Conservation (phyloP, 1,284 basidiomycete species). For the Malassezia furfur region DNA sequence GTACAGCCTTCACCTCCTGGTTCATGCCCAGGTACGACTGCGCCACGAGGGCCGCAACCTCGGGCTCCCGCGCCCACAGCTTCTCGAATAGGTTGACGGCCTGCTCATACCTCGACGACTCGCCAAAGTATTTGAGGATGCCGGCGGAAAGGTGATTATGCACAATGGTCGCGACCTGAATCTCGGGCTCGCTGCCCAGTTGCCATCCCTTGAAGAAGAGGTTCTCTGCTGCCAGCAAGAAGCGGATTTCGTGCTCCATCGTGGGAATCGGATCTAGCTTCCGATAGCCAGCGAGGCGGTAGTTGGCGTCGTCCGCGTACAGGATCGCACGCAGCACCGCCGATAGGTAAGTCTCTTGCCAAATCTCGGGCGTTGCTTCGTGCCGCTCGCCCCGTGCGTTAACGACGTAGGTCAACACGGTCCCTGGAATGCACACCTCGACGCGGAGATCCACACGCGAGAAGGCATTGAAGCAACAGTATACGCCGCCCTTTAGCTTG, state of each 20-base stretch:
- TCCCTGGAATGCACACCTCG: slow-evolving; percentile 95
- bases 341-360: slow-evolving; percentile 95
- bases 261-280: slow-evolving; percentile 89
- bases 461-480: slow-evolving; percentile 98
- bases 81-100: slow-evolving; percentile 94
- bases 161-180: slow-evolving; percentile 94
- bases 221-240: slow-evolving; percentile 80
- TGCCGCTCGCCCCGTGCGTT: slow-evolving; percentile 89
- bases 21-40: slow-evolving; percentile 90
- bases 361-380: slow-evolving; percentile 80
- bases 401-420: slow-evolving; percentile 86
- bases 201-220: slow-evolving; percentile 95
- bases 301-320: slow-evolving; percentile 88
- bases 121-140: slow-evolving; percentile 92
- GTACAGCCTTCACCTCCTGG: slow-evolving; percentile 94
- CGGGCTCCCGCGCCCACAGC: slow-evolving; percentile 71
- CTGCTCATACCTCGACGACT: slow-evolving; percentile 71
- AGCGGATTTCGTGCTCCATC: slow-evolving; percentile 76
- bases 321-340: slow-evolving; percentile 81
- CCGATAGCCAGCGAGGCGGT: slow-evolving; percentile 82
- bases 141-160: slow-evolving; percentile 92
- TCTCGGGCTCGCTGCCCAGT: slow-evolving; percentile 93
- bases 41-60: slow-evolving; percentile 78
- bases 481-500: slow-evolving; percentile 88
- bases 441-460: slow-evolving; percentile 91